Conservation (phyloP, 495 filamentous ascomycete species). For the Sabuloglossum arenarium region DNA sequence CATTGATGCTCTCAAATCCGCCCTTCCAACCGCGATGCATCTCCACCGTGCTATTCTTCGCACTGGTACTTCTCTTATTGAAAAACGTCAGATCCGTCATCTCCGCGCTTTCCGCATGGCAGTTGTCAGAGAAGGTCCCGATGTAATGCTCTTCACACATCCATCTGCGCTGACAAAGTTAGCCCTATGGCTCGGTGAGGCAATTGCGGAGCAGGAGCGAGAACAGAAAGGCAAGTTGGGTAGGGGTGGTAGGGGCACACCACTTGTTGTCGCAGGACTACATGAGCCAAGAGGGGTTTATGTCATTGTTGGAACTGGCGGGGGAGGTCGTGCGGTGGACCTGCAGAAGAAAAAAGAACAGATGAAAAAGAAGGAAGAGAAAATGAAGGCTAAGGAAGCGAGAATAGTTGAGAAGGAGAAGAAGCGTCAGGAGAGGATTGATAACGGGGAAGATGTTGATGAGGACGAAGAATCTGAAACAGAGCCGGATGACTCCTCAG, state of each 20-base stretch:
- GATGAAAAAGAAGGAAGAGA: not conserved
- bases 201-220: conserved; percentile 64
- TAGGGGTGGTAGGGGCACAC: conserved; percentile 50
- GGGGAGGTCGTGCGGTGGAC: conserved; percentile 41
- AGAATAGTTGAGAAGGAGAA: conserved; percentile 13
- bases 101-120: conserved; percentile 84
- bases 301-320: conserved; percentile 71
- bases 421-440: conserved; percentile 26
- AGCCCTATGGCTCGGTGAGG: conserved; percentile 84
- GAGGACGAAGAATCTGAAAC: conserved; percentile 38
- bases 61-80: conserved; percentile 73
- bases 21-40: conserved; percentile 66
- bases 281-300: conserved; percentile 81
- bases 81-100: conserved; percentile 84
- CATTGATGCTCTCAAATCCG: conserved; percentile 52
- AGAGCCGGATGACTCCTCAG: conserved; percentile 34
- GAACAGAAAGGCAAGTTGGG: conserved; percentile 34
- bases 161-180: conserved; percentile 83
- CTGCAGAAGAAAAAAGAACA: conserved; percentile 11
- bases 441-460: conserved; percentile 31
- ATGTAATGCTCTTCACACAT: conserved; percentile 72
- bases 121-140: conserved; percentile 86
- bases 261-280: conserved; percentile 72
- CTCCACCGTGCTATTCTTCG: conserved; percentile 86
- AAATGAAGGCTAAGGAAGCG: conserved; percentile 2